Evolutionary conservation across 495 filamentous ascomycete genomes (phyloP).

Genomic region (Copromyces sp.): DNA sequence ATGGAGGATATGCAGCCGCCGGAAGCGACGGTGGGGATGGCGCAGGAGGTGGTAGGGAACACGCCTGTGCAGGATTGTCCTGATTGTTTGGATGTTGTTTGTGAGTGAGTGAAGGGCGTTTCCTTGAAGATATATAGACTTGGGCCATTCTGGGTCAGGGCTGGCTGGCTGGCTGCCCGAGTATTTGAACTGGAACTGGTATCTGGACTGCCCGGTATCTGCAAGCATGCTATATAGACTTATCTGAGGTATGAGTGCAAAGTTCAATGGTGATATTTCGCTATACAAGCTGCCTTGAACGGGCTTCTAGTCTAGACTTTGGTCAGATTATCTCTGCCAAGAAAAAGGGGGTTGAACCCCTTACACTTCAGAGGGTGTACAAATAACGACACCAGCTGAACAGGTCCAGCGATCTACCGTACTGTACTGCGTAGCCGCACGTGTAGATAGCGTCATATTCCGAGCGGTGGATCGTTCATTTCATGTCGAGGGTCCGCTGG

Average conservation of each 20-base stretch:
- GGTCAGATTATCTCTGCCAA: not conserved
- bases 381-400: not conserved
- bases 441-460: not conserved
- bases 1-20: not conserved
- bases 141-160: not conserved
- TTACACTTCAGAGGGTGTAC: not conserved
- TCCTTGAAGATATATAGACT: not conserved
- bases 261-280: not conserved
- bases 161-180: not conserved
- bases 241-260: not conserved
- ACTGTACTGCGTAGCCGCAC: not conserved
- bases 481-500: not conserved
- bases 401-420: not conserved
- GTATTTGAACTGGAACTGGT: not conserved
- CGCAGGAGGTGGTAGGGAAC: not conserved
- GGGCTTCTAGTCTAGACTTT: not conserved
- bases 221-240: not conserved
- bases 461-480: not conserved
- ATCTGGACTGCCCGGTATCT: not conserved
- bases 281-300: not conserved
- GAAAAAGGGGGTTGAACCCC: not conserved
- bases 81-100: not conserved
- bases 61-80: not conserved
- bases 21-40: not conserved
- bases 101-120: not conserved